A percentile compares a stretch with the other conserved stretches of the same genome.
phyloP scores from a whole-genome alignment of 2,329 filamentous ascomycete species.

The Graphiopsis chlorocephala region DNA sequence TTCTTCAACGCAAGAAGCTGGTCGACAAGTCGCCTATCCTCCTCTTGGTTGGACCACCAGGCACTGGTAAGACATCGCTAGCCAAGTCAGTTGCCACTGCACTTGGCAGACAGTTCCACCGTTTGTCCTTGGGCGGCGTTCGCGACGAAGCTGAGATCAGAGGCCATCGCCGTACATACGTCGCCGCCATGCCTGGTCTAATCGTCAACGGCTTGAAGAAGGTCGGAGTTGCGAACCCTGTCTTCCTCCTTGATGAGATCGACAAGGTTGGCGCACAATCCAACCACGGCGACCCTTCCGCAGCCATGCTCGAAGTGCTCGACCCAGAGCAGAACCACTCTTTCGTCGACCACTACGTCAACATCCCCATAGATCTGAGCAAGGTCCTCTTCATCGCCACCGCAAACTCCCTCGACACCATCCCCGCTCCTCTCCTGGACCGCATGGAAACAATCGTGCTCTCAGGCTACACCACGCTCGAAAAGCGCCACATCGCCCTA shows the following conservation, averaged over 20 bases:
- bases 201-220: slow-evolving; percentile 93
- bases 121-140: slow-evolving; percentile 93
- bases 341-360: slow-evolving; percentile 95
- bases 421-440: slow-evolving; percentile 88
- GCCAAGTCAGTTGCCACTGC: slow-evolving; percentile 91
- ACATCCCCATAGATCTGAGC: slow-evolving; percentile 90
- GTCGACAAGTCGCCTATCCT: slow-evolving; percentile 95
- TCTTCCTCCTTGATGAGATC: slow-evolving; percentile 94
- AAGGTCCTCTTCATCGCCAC: slow-evolving; percentile 98
- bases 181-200: slow-evolving; percentile 96
- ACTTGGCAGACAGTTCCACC: slow-evolving; percentile 90
- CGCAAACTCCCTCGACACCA: slow-evolving; percentile 90
- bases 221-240: slow-evolving; percentile 90
- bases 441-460: slow-evolving; percentile 96
- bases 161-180: slow-evolving; percentile 91
- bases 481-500: slow-evolving; percentile 92
- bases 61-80: slow-evolving; percentile 92
- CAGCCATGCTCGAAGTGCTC: slow-evolving; percentile 95
- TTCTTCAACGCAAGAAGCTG: slow-evolving; percentile 78
- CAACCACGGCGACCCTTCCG: slow-evolving; percentile 91
- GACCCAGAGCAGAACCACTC: slow-evolving; percentile 96
- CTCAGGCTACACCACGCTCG: slow-evolving; percentile 91
- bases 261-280: slow-evolving; percentile 92
- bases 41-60: slow-evolving; percentile 86
- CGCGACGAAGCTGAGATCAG: slow-evolving; percentile 95